Evolutionary conservation across 2,329 filamentous ascomycete species (phyloP).

Genomic region (Mycosphaerella sp.): DNA sequence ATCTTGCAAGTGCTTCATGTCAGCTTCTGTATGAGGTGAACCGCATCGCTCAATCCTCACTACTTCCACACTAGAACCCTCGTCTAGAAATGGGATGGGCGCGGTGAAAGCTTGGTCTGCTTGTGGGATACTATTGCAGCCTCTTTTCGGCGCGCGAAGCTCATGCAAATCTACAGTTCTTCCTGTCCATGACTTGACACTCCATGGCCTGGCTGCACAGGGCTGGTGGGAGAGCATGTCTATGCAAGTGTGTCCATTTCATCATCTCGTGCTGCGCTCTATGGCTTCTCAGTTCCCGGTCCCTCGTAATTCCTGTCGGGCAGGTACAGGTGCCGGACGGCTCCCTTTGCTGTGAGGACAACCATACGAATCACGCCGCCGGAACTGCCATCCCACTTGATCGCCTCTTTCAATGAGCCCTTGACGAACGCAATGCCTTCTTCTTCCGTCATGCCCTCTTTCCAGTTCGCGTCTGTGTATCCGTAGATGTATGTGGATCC

Average conservation of each 20-base stretch:
- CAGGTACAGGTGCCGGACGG: constrained; percentile 88
- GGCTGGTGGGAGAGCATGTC: neutral
- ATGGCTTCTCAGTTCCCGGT: constrained; percentile 49
- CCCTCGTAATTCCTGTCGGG: constrained; percentile 84
- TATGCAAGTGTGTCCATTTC: constrained; percentile 5
- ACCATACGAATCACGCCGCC: constrained; percentile 98
- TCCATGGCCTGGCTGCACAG: neutral
- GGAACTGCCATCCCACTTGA: constrained; percentile 99
- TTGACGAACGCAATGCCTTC: constrained; percentile 93
- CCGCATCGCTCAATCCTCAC: too few relatives aligned
- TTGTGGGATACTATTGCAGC: neutral
- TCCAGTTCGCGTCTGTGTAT: constrained; percentile 96
- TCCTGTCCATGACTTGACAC: neutral
- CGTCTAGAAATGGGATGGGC: too few relatives aligned
- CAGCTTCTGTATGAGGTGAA: too few relatives aligned
- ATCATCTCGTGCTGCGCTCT: constrained; percentile 3
- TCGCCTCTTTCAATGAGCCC: constrained; percentile 81
- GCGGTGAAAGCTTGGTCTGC: neutral
- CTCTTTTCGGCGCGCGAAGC: neutral
- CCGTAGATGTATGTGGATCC: constrained; percentile 99
- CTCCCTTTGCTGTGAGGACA: constrained; percentile 82
- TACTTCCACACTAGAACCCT: too few relatives aligned
- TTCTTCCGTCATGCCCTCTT: constrained; percentile 84
- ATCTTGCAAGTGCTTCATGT: too few relatives aligned
- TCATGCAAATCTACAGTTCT: neutral